Evolutionary conservation across 768 basidiomycete species (phyloP), one percentile per base, ranked within the genome.

Genomic region (Boletus bicolor): DNA sequence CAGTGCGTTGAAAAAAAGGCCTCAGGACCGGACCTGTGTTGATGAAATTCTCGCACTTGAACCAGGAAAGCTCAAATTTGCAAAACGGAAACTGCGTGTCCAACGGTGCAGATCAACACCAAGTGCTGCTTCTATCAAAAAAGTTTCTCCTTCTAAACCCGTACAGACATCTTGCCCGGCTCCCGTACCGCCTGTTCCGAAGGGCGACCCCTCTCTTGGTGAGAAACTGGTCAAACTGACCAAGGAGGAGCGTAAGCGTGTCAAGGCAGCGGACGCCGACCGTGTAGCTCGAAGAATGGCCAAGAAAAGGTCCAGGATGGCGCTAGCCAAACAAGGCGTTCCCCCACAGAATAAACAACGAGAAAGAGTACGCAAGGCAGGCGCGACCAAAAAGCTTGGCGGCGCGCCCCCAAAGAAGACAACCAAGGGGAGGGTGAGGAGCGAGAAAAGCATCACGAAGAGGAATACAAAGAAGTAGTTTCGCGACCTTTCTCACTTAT

Each of bases 1-100:
- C 15, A 48, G 34, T 26, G 15, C 21, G 38, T 37, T 59, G 54
- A 62, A 35, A 30, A 24, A 6, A 8, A 17, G 17, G 44, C 4
- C 36, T 8, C 61, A 98, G 95, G 93, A 97, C 61, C 85, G 86
- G 1, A 85, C 86, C 69, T 93, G 91, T 68, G 92, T 97, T 0
- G 96, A 99, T 68, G 93, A 98, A 73, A 71, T 98, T 43, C 77
- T 99, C 36, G 91, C 91, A 0, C 73, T 98, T 17, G 87, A 92
- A 44, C 76, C 82, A 17, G 75, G 70, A 44, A 89, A 87, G 61
- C 83, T 98, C 69, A 93, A 89, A 68, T 93, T 98, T 66, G 92
- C 91, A 17, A 97, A 96, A 70, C 91, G 93, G 60, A 93, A 87
- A 64, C 78, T 98, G 4, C 87, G 96, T 21, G 84, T 98, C 4